phyloP scores from a whole-genome alignment of 345 rosid genomes.

The Schrenkiella parvula region DNA sequence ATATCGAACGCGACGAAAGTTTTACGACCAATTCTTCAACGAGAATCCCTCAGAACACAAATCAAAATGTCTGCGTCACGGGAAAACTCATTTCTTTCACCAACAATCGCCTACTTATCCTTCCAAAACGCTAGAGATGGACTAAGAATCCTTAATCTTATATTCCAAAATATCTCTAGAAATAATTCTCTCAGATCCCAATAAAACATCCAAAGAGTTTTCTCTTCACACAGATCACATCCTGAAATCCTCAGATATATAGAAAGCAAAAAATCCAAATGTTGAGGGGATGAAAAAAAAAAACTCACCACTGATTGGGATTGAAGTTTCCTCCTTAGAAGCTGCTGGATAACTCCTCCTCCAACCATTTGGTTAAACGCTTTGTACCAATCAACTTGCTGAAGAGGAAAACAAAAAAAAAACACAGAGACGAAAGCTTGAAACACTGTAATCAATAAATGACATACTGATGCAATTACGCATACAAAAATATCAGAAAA shows the following conservation, averaged over 20 bases:
- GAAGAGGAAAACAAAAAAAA: not conserved
- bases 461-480: not conserved
- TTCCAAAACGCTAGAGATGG: not conserved
- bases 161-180: not conserved
- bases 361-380: slow-evolving; percentile 62
- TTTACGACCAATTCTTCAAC: not conserved
- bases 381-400: slow-evolving; percentile 22
- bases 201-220: not conserved
- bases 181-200: not conserved
- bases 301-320: slow-evolving; percentile 53
- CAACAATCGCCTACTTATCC: not conserved
- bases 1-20: not conserved
- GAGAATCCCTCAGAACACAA: not conserved
- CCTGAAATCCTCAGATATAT: not conserved
- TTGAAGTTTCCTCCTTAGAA: slow-evolving; percentile 69
- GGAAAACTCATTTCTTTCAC: not conserved
- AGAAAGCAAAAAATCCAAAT: not conserved
- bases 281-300: not conserved
- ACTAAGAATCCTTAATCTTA: not conserved
- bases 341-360: slow-evolving; percentile 79
- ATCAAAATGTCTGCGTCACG: not conserved
- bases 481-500: not conserved
- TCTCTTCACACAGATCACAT: not conserved
- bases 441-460: not conserved
- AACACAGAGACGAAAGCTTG: not conserved